Base-by-base conservation (phyloP, 2,329 filamentous ascomycete species). In the Fusarium nelsonii region DNA sequence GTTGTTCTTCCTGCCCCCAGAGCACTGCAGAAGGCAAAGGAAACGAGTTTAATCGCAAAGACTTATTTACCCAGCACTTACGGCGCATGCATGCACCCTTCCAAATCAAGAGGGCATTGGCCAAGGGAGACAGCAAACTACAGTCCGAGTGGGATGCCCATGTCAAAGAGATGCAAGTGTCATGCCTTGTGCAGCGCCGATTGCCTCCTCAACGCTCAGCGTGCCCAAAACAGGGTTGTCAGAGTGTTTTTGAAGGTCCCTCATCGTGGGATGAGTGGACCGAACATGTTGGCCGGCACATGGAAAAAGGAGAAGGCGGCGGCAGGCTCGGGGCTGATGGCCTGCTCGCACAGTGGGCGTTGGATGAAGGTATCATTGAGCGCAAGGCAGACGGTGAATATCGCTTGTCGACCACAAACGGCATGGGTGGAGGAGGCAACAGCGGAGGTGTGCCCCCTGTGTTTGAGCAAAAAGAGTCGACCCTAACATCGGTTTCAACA, bases 41-140 rank as follows among this genome's bases (percentile, higher is more conserved):
- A 6, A 89, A 88, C 65, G 88, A 91, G 78, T 97, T 97, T 80
- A 97, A 97, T 78, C 91, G 95, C 73, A 97, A 97, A 78, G 95
- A 98, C 76, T 87, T 99, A 14, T 99, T 97, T 78, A 95, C 93
- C 0, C 95, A 98, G 76, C 95, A 99, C 74, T 86, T 97, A 15
- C 91, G 94, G 15, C 92, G 95, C 46, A 98, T 98, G 95, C 96
- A 99, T 74, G 90, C 91, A 0, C 90, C 91, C 0, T 88, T 88
- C 41, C 84, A 88, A 74, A 89, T 88, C 74, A 86, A 88, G 74
- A 84, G 87, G 73, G 79, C 85, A 11, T 79, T 86, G 18, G 81
- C 83, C 28, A 88, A 90, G 73, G 83, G 83, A 1, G 88, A 90
- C 70, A 85, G 81, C 73, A 88, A 86, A 71, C 77, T 89, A 7